Evolutionary conservation across 768 basidiomycete species (phyloP).

Genomic region (Trametes cubensis): DNA sequence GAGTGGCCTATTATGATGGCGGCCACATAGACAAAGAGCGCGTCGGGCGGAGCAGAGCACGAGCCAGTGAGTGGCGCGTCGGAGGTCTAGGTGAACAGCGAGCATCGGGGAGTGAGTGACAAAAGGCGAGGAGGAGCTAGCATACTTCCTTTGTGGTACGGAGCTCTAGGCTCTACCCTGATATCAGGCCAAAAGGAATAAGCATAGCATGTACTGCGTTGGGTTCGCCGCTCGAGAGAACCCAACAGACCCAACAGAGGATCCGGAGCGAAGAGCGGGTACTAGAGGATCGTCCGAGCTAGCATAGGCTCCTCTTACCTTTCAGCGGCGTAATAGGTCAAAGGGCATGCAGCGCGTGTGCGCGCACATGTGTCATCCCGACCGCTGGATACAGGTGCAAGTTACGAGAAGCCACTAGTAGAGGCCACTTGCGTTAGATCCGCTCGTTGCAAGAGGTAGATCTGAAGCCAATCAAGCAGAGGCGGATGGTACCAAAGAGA

Average conservation of each 20-base stretch:
- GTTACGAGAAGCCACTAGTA: not conserved
- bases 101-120: no score
- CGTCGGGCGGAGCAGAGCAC: no score
- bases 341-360: not conserved
- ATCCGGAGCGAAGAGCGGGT: not conserved
- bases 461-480: no score
- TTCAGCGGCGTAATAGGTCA: slow-evolving; percentile 1
- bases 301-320: not conserved
- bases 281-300: not conserved
- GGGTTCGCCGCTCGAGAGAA: not conserved
- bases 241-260: not conserved
- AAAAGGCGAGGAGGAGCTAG: no score
- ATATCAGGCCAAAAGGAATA: not conserved
- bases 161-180: no score
- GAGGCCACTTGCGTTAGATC: not conserved
- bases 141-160: no score
- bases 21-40: no score
- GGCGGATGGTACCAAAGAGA: not conserved
- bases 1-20: no score
- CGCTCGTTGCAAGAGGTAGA: no score
- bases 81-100: no score
- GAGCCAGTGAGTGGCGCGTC: no score
- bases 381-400: not conserved
- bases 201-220: not conserved
- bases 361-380: not conserved